Conservation (phyloP, 2,329 filamentous ascomycete species). For the Scedosporium minutisporum region DNA sequence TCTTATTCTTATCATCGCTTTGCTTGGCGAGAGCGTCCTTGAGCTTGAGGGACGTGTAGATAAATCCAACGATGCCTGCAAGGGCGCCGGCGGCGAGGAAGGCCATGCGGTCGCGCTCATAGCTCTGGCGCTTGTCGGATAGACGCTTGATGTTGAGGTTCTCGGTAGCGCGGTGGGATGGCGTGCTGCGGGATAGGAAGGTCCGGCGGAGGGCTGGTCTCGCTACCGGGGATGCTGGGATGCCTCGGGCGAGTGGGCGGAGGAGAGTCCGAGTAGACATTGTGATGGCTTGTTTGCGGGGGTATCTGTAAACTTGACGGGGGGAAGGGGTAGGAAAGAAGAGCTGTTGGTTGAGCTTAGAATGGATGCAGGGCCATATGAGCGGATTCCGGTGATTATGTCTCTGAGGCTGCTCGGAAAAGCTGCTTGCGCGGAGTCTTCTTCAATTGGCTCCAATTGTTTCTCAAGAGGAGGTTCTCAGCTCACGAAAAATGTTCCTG, state of each 20-base stretch:
- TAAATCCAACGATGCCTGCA: slow-evolving; percentile 38
- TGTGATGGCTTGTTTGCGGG: too few relatives aligned
- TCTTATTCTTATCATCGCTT: slow-evolving; percentile 21
- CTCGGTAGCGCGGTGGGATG: slow-evolving; percentile 27
- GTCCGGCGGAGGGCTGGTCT: slow-evolving; percentile 20
- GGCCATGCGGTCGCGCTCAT: slow-evolving; percentile 38
- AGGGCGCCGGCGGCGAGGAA: slow-evolving; percentile 42
- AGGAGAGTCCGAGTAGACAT: slow-evolving; percentile 21
- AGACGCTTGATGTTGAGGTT: slow-evolving; percentile 41
- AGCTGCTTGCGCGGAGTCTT: too few relatives aligned
- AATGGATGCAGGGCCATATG: too few relatives aligned
- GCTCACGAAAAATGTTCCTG: too few relatives aligned
- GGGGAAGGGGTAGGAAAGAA: too few relatives aligned
- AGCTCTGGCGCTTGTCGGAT: slow-evolving; percentile 34
- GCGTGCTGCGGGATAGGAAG: slow-evolving; percentile 19
- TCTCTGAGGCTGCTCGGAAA: too few relatives aligned
- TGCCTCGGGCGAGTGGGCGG: slow-evolving; percentile 15
- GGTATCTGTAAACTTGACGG: too few relatives aligned
- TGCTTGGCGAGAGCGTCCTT: slow-evolving; percentile 28
- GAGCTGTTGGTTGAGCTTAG: too few relatives aligned
- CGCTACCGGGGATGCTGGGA: background rate
- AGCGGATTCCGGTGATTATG: too few relatives aligned
- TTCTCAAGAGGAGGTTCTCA: too few relatives aligned
- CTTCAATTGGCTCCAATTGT: too few relatives aligned
- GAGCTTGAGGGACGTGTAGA: slow-evolving; percentile 44